A percentile compares a stretch with the other conserved stretches of the same genome.
Conservation (phyloP, 805 yeast genomes). For the Starmerella cellae region DNA sequence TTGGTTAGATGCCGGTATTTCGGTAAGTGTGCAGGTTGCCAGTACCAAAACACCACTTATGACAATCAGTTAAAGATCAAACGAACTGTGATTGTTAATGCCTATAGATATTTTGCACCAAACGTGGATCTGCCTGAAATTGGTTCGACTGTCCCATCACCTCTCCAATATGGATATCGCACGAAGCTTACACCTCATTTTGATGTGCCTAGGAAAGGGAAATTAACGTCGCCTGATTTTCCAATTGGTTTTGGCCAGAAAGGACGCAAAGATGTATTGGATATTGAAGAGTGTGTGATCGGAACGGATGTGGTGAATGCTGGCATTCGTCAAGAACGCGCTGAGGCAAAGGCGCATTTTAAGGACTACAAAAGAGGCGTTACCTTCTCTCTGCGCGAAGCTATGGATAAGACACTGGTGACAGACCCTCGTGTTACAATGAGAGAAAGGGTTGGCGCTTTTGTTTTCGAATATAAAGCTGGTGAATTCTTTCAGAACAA, state of each 20-base stretch:
- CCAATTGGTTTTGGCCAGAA: conserved; percentile 81
- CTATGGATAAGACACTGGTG: conserved; percentile 44
- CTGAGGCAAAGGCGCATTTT: conserved; percentile 36
- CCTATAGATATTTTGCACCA: conserved; percentile 59
- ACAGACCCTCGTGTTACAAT: conserved; percentile 70
- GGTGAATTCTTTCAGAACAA: conserved; percentile 96
- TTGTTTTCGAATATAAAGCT: conserved; percentile 74
- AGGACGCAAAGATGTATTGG: conserved; percentile 57
- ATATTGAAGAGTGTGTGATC: conserved; percentile 86
- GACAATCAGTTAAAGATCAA: conserved; percentile 60
- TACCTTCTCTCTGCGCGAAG: conserved; percentile 58
- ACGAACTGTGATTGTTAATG: conserved; percentile 61
- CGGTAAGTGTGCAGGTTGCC: conserved; percentile 91
- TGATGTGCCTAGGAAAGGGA: conserved; percentile 46
- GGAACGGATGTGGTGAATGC: conserved; percentile 69
- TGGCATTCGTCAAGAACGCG: conserved; percentile 62
- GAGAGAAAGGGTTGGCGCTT: conserved; percentile 51
- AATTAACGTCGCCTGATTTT: conserved; percentile 26
- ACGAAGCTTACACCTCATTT: conserved; percentile 96
- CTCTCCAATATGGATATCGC: conserved; percentile 62
- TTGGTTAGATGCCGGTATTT: conserved; percentile 69
- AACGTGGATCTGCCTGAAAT: conserved; percentile 43
- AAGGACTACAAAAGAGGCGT: conserved; percentile 61
- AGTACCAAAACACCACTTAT: conserved; percentile 70
- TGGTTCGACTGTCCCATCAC: conserved; percentile 58